phyloP scores from a whole-genome alignment of 2,329 filamentous ascomycete species.

The Xylaria sp. region DNA sequence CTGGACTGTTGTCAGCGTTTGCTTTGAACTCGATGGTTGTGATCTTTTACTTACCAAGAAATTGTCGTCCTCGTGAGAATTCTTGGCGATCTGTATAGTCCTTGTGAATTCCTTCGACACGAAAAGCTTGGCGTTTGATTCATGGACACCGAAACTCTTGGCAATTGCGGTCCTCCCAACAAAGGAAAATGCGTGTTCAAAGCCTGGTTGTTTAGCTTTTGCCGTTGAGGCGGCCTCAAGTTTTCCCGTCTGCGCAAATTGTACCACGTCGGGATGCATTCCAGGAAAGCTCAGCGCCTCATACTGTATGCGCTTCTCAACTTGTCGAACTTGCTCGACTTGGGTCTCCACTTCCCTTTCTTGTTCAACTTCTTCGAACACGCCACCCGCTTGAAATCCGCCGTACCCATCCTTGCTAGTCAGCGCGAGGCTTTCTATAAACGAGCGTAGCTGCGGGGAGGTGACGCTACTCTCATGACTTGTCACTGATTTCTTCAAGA shows the following conservation, averaged over 20 bases:
- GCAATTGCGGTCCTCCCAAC: slow-evolving; percentile 54
- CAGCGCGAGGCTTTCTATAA: slow-evolving; percentile 9
- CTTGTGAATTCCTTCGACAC: slow-evolving; percentile 61
- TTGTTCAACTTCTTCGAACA: slow-evolving; percentile 71
- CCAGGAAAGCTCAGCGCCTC: slow-evolving; percentile 56
- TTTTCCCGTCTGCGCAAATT: slow-evolving; percentile 59
- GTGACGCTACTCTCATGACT: neutral
- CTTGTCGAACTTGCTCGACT: slow-evolving; percentile 66
- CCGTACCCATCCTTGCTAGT: slow-evolving; percentile 48
- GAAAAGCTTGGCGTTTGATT: slow-evolving; percentile 49
- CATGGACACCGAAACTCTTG: too few relatives aligned
- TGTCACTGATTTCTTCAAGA: too few relatives aligned
- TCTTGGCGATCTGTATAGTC: slow-evolving; percentile 52
- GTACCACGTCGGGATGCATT: slow-evolving; percentile 59
- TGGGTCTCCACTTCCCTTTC: slow-evolving; percentile 71
- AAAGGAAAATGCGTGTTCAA: slow-evolving; percentile 57
- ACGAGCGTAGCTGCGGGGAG: slow-evolving; percentile 19
- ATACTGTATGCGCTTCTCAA: slow-evolving; percentile 59
- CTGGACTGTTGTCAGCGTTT: too few relatives aligned
- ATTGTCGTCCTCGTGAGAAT: slow-evolving; percentile 44
- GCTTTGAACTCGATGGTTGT: too few relatives aligned
- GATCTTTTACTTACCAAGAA: slow-evolving; percentile 46
- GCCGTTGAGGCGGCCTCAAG: slow-evolving; percentile 5
- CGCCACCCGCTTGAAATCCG: slow-evolving; percentile 58
- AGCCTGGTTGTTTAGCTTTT: slow-evolving; percentile 48